These are phyloP conservation scores for Globisporangium yorkense DNA, from an alignment of 352 stramenopile genomes.

Conservation along the genomic window DNA sequence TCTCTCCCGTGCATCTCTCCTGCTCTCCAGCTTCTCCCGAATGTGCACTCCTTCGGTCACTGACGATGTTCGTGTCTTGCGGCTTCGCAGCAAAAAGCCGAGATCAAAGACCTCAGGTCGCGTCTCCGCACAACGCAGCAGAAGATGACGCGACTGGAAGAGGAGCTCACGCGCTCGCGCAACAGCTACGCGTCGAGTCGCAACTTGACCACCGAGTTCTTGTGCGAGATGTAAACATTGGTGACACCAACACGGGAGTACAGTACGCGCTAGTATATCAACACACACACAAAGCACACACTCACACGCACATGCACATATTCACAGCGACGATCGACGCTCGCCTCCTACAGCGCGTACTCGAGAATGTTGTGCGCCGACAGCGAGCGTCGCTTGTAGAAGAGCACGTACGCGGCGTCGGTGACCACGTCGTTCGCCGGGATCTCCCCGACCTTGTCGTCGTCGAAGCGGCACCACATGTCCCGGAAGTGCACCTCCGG, in stretches of 20 bases:
- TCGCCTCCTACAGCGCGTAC: slow-evolving; percentile 38
- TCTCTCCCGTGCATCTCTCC: slow-evolving; percentile 1
- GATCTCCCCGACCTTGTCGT: slow-evolving; percentile 78
- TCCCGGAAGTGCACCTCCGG: slow-evolving; percentile 44
- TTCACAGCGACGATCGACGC: not conserved
- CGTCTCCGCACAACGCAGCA: slow-evolving; percentile 48
- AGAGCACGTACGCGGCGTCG: slow-evolving; percentile 89
- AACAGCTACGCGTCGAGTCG: slow-evolving; percentile 36
- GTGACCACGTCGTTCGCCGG: slow-evolving; percentile 62
- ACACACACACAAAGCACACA: not conserved
- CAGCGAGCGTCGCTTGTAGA: slow-evolving; percentile 83
- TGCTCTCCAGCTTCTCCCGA: slow-evolving; percentile 4
- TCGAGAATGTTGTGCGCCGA: slow-evolving; percentile 67
- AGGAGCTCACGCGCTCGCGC: slow-evolving; percentile 46
- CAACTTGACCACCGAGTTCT: slow-evolving; percentile 57
- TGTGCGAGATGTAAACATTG: slow-evolving; percentile 45
- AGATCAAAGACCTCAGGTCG: slow-evolving; percentile 45
- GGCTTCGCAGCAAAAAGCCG: slow-evolving; percentile 38
- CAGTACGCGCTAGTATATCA: slow-evolving; percentile 5
- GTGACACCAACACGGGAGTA: not conserved
- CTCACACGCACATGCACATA: not conserved
- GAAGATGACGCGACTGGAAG: slow-evolving; percentile 48
- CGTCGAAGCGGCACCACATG: slow-evolving; percentile 80
- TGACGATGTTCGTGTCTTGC: slow-evolving; percentile 6
- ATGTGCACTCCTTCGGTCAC: not conserved